A percentile compares a stretch with the other conserved stretches of the same genome.
These are phyloP conservation scores for Drechslerella coelobrocha DNA, from an alignment of 2,329 filamentous ascomycete species.

Conservation along the genomic window DNA sequence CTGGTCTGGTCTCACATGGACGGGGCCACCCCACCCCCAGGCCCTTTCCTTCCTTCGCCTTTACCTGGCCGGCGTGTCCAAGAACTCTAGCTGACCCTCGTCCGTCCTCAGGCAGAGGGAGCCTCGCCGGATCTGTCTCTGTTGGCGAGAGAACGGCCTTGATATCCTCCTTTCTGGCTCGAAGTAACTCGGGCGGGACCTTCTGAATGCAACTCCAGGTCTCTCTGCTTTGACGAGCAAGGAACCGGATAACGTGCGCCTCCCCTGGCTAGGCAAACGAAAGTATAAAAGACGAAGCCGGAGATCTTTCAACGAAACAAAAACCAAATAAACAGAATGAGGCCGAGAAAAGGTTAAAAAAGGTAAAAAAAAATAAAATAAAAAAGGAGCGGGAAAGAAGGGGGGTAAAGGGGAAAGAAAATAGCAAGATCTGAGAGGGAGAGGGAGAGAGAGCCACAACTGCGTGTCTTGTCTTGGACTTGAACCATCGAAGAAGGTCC, in stretches of 20 bases:
- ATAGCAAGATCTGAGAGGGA: constrained; percentile 16
- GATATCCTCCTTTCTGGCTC: constrained; percentile 49
- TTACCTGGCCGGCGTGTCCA: background rate
- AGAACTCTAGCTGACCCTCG: constrained; percentile 25
- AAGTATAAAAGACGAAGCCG: constrained; percentile 49
- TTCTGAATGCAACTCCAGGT: constrained; percentile 41
- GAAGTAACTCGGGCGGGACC: constrained; percentile 43
- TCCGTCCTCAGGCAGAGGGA: constrained; percentile 25
- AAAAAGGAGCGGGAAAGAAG: constrained; percentile 9
- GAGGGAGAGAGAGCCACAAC: constrained; percentile 39
- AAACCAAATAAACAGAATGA: constrained; percentile 26
- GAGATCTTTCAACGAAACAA: constrained; percentile 19
- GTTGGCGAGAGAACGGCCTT: constrained; percentile 42
- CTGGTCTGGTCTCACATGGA: constrained; percentile 41
- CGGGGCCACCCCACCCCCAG: constrained; percentile 48
- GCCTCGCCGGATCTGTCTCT: constrained; percentile 48
- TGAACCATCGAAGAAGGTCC: constrained; percentile 44
- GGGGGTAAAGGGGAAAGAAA: constrained; percentile 14
- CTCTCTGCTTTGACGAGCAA: constrained; percentile 25
- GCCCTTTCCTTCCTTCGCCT: constrained; percentile 16
- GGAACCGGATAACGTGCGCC: constrained; percentile 50
- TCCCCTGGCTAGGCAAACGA: constrained; percentile 40
- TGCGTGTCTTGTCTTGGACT: constrained; percentile 19
- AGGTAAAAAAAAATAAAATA: constrained; percentile 21
- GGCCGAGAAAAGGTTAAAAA: constrained; percentile 45